Percentiles rank a stretch among this genome's conserved stretches.
Evolutionary conservation across 352 stramenopile genomes (phyloP).

Genomic region (Globisporangium ultimum): DNA sequence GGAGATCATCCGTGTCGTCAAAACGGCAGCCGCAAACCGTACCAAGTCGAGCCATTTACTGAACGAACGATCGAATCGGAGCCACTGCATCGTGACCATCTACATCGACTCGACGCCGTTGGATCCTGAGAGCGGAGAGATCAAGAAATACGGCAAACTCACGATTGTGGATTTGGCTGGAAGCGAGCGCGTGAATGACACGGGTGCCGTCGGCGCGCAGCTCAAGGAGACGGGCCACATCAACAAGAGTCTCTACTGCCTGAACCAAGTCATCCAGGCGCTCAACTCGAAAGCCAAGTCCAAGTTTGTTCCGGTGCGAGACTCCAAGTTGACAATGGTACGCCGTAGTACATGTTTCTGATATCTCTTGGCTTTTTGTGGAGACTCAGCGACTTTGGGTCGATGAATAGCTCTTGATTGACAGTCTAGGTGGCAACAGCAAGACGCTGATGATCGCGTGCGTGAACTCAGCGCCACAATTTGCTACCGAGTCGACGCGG

Average conservation of each 20-base stretch:
- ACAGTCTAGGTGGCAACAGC: slow-evolving; percentile 68
- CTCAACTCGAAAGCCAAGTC: slow-evolving; percentile 46
- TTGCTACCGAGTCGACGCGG: slow-evolving; percentile 54
- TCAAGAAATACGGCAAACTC: slow-evolving; percentile 70
- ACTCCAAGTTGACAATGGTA: slow-evolving; percentile 76
- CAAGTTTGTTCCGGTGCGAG: slow-evolving; percentile 67
- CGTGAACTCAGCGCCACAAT: slow-evolving; percentile 53
- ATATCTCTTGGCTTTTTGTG: too few species aligned
- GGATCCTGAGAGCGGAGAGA: slow-evolving; percentile 7
- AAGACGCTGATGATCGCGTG: slow-evolving; percentile 83
- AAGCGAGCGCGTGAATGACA: slow-evolving; percentile 65
- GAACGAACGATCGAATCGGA: slow-evolving; percentile 71
- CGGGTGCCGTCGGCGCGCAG: slow-evolving; percentile 50
- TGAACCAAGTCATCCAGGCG: slow-evolving; percentile 74
- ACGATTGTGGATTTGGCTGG: slow-evolving; percentile 74
- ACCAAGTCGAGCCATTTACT: slow-evolving; percentile 67
- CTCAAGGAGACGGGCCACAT: slow-evolving; percentile 75
- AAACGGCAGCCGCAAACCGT: slow-evolving; percentile 53
- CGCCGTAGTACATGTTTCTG: neutral
- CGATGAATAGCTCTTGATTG: slow-evolving; percentile 44
- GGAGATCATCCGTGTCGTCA: slow-evolving; percentile 67
- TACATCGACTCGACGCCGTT: slow-evolving; percentile 64
- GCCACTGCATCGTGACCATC: slow-evolving; percentile 75
- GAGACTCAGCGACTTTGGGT: too few species aligned
- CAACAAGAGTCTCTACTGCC: slow-evolving; percentile 77